A percentile compares a stretch with the other conserved stretches of the same genome.
Conservation (phyloP, 768 basidiomycete species). For the Leccinum rimulosum region DNA sequence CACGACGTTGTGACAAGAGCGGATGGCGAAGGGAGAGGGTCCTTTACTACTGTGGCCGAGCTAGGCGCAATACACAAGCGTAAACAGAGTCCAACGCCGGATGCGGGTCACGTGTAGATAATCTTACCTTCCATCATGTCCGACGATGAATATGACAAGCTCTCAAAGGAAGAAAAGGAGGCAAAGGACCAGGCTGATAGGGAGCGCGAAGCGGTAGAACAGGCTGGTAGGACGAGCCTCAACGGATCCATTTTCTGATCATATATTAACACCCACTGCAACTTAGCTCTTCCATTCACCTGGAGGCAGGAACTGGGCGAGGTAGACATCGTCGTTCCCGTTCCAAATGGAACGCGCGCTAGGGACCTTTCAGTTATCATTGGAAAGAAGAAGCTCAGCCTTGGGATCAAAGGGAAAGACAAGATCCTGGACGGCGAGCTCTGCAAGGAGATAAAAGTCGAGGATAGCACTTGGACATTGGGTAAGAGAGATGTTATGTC, state of each 20-base stretch:
- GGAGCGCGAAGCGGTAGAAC: slow-evolving; percentile 72
- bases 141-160: slow-evolving; percentile 66
- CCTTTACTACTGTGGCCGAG: slow-evolving; percentile 8
- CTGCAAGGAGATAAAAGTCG: slow-evolving; percentile 90
- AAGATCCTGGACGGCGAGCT: slow-evolving; percentile 87
- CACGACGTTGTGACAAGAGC: slow-evolving; percentile 10
- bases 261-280: slow-evolving; percentile 6
- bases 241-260: slow-evolving; percentile 17
- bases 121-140: slow-evolving; percentile 33
- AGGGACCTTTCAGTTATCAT: slow-evolving; percentile 72
- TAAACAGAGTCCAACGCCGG: slow-evolving; percentile 26
- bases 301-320: slow-evolving; percentile 93
- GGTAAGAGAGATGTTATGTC: slow-evolving; percentile 48
- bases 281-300: slow-evolving; percentile 76
- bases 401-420: slow-evolving; percentile 83
- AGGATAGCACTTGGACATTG: slow-evolving; percentile 96
- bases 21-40: slow-evolving; percentile 4
- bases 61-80: slow-evolving; percentile 30
- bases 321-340: slow-evolving; percentile 77
- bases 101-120: slow-evolving; percentile 27
- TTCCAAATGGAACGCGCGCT: slow-evolving; percentile 84
- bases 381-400: slow-evolving; percentile 77
- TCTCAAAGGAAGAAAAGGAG: slow-evolving; percentile 75
- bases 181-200: slow-evolving; percentile 65
- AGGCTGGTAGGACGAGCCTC: slow-evolving; percentile 62